Evolutionary conservation across 2,329 filamentous ascomycete genomes (phyloP).

Genomic region (Aspergillus vadensis): DNA sequence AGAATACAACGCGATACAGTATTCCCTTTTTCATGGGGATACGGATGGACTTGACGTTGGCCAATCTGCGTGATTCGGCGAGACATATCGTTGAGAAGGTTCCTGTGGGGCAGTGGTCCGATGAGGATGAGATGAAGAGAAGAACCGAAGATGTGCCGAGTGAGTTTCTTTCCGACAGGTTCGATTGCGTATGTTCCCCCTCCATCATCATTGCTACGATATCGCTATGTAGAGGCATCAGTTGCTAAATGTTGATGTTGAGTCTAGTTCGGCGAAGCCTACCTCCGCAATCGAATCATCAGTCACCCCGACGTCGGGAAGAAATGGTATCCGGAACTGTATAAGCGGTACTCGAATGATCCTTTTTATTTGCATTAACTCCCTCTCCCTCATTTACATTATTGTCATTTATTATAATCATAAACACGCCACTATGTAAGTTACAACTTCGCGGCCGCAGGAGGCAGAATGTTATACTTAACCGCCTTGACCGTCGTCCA

Average conservation of each 20-base stretch:
- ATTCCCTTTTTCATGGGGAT: constrained; percentile 61
- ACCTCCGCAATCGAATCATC: constrained; percentile 39
- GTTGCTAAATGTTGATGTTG: too few relatives aligned
- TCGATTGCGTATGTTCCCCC: constrained; percentile 34
- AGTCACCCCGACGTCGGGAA: constrained; percentile 41
- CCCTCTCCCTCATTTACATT: too few relatives aligned
- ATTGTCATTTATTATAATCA: neutral
- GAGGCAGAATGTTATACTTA: neutral
- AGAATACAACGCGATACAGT: constrained; percentile 40
- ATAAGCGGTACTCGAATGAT: constrained; percentile 7
- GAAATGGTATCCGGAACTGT: constrained; percentile 40
- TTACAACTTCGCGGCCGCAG: neutral
- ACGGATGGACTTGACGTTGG: constrained; percentile 52
- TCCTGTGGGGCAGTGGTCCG: constrained; percentile 14
- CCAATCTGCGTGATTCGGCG: constrained; percentile 38
- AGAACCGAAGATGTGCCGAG: constrained; percentile 39
- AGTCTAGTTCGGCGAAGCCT: constrained; percentile 39
- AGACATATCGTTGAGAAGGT: constrained; percentile 35
- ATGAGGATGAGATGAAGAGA: too few relatives aligned
- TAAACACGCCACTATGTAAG: neutral
- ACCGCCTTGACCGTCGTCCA: constrained; percentile 5
- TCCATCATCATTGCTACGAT: too few relatives aligned
- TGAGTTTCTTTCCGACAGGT: constrained; percentile 39
- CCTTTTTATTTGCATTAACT: too few relatives aligned
- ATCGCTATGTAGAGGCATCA: too few relatives aligned